Conservation (phyloP, 192 early-diverging fungal genomes). For the Entrophospora sp. region DNA sequence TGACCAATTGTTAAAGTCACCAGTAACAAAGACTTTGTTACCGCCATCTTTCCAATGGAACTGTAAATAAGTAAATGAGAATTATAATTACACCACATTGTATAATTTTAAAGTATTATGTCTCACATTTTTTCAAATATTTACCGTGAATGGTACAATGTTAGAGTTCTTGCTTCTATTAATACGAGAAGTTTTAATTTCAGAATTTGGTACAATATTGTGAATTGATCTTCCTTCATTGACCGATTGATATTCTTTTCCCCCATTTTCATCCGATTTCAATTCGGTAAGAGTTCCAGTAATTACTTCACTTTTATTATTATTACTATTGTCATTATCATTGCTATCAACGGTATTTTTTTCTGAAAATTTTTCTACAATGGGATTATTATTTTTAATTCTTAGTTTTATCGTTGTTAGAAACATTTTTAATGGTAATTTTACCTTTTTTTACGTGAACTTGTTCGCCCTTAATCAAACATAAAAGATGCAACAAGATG, state of each 20-base stretch:
- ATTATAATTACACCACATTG: background rate
- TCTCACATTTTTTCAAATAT: too few relatives aligned
- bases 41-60: conserved; percentile 23
- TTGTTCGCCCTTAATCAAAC: background rate
- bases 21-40: conserved; percentile 19
- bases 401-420: background rate
- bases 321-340: background rate
- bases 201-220: background rate
- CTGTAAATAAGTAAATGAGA: background rate
- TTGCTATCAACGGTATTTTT: background rate
- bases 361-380: background rate
- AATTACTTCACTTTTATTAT: background rate
- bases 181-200: background rate
- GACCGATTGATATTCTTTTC: background rate
- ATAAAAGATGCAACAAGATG: background rate
- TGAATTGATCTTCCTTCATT: background rate
- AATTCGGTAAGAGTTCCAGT: background rate
- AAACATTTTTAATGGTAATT: background rate
- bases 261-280: background rate
- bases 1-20: conserved; percentile 23
- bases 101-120: background rate
- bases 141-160: background rate
- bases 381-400: background rate
- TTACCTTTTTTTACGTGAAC: background rate
- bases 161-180: background rate